A percentile compares a stretch with the other conserved stretches of the same genome.
Evolutionary conservation across 345 rosid genomes (phyloP).

Genomic region (Rhodomyrtus tomentosa): DNA sequence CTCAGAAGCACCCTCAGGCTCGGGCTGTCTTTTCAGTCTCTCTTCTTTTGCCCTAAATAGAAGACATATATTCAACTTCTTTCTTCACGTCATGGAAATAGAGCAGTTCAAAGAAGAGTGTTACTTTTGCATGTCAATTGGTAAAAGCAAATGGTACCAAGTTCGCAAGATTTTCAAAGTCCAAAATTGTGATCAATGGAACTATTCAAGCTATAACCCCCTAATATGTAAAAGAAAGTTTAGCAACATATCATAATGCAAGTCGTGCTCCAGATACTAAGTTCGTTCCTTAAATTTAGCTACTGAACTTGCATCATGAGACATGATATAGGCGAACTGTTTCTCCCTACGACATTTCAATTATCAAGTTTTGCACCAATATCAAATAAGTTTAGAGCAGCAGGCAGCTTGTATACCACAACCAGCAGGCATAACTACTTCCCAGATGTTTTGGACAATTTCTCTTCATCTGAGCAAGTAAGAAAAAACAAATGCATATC

Average conservation of each 20-base stretch:
- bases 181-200: background rate
- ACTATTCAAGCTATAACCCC: background rate
- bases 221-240: background rate
- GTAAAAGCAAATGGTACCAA: background rate
- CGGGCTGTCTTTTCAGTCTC: conserved; percentile 52
- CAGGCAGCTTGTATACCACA: background rate
- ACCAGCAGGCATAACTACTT: background rate
- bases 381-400: background rate
- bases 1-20: conserved; percentile 52
- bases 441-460: background rate
- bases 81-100: background rate
- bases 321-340: background rate
- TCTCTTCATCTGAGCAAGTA: background rate
- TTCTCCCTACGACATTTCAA: background rate
- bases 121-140: background rate
- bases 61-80: background rate
- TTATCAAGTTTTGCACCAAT: background rate
- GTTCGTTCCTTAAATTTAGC: background rate
- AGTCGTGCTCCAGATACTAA: background rate
- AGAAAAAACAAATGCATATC: background rate
- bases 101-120: background rate
- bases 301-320: background rate
- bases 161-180: background rate
- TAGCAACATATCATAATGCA: background rate
- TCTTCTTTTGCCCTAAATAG: conserved; percentile 71